Evolutionary conservation across 2,329 filamentous ascomycete species (phyloP), one percentile per base, ranked within the genome.

Genomic region (Pseudogymnoascus sp.): DNA sequence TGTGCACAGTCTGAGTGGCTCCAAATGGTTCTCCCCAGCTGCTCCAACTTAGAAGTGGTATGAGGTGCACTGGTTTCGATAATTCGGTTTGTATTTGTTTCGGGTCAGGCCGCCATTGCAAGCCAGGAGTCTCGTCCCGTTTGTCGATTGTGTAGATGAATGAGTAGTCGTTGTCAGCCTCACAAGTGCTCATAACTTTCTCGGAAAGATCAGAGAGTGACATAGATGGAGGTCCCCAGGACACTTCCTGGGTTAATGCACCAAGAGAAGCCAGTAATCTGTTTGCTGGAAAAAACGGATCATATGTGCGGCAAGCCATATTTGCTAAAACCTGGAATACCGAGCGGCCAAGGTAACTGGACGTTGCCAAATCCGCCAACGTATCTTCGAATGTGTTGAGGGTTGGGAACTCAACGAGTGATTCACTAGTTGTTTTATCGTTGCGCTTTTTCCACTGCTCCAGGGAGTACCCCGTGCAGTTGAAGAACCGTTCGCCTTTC

Each of bases 161-260:
- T 1, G 63, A 63, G 38, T 59, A 64, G 35, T 64, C 61, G 9
- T 59, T 61, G 47, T 59, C 25, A 9, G 38, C 39, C 57, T 61
- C 60, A 20, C 62, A 64, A 20, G 57, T 61, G 6, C 28, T 16
- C 62, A 64, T 65, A 3, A 64, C 30, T 58, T 63, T 64, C 28
- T 54, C 47, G 11, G 60, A 36, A 12, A 64, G 16, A 11, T 61
- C 54, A 7, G n/a, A 58, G n/a, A 63, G 36, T 11, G 8, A 22
- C 14, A 30, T 50, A 12, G 64, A 60, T 18, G 63, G 58, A 9
- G 61, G 43, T 11, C 57, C 61, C 64, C 63, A 65, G 11, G 62
- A 61, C 3, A 59, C 60, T 20, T 64, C 50, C 18, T 57, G 57
- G n/a, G 64, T 65, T 58, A 65, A 54, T 14, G 63, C 63, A 9